Base-by-base conservation (phyloP, 305 asterid species). In the Rubia tinctorum region DNA sequence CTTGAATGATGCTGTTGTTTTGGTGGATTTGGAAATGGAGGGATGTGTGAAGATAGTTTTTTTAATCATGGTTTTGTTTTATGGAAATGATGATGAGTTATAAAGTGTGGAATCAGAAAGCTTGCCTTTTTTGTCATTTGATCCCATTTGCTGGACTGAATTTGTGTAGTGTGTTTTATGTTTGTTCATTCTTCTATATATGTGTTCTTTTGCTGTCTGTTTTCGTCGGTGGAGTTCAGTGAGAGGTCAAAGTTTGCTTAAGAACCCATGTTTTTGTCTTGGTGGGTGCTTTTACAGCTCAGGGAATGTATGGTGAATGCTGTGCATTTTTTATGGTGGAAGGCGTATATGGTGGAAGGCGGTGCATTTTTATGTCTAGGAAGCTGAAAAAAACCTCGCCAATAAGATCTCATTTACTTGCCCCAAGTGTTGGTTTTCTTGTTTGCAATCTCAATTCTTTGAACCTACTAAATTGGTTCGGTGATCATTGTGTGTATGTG, bases 1-100 rank as follows among this genome's bases (percentile, higher is more conserved):
- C 69, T 79, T 34, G 77, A 76, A 69, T 75, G 78, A 23, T 40
- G 45, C 40, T 71, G 12, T 75, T 71, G 40, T 75, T 69, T 51
- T 78, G 71, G 53, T 74, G 71, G 78, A 61, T 75, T 53, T 70
- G 58, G 47, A 63, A 56, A n/a, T 60, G 17, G 59, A 43, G 39
- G 70, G 56, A 25, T 72, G 81, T 59, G 71, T 45, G 67, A 76
- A 70, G 74, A 68, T 73, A 67, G 4, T 71, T 55, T 71, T 68
- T 78, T 71, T 37, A 53, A 17, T 37, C 13, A 30, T 60, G 11
- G 0, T 18, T 30, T 13, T 43, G 43, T 42, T 23, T 9, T 23
- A 4, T 59, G 37, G 6, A 23, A 51, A 15, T 51, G 58, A 61
- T 61, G 39, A 61, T 27, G 7, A 61, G 40, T 8, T 9, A 17